These are phyloP conservation scores for Actinidia arguta DNA, from an alignment of 179 eudicot species.

Conservation along the genomic window DNA sequence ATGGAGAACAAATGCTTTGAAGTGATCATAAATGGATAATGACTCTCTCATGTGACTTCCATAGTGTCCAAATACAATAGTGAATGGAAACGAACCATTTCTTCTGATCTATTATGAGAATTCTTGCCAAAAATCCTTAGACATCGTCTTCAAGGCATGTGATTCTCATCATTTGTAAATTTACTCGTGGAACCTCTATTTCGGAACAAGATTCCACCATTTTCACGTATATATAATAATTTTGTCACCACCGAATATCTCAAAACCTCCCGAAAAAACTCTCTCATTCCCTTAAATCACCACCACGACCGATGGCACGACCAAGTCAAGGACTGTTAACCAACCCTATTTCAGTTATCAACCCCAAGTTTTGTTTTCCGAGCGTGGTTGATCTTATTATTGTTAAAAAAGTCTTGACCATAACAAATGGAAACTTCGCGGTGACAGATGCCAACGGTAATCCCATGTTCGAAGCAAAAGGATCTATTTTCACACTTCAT, in stretches of 20 bases:
- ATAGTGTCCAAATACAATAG: no score
- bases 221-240: not conserved
- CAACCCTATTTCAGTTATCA: conserved; percentile 31
- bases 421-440: conserved; percentile 36
- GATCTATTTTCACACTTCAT: conserved; percentile 35
- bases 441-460: conserved; percentile 50
- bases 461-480: conserved; percentile 43
- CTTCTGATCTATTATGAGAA: no score
- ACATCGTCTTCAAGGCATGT: not conserved
- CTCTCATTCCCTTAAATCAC: no score
- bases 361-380: conserved; percentile 44
- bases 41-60: no score
- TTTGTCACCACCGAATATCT: no score
- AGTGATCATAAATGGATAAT: no score
- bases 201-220: not conserved
- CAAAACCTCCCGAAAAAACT: no score
- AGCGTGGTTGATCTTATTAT: conserved; percentile 49
- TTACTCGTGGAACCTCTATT: not conserved
- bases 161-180: not conserved
- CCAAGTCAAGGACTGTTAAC: not conserved
- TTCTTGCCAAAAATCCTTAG: no score
- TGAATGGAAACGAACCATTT: no score
- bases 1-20: no score
- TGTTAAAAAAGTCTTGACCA: conserved; percentile 34
- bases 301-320: no score